phyloP scores from a whole-genome alignment of 306 rosid genomes.

The Amphicarpaea edgeworthii region DNA sequence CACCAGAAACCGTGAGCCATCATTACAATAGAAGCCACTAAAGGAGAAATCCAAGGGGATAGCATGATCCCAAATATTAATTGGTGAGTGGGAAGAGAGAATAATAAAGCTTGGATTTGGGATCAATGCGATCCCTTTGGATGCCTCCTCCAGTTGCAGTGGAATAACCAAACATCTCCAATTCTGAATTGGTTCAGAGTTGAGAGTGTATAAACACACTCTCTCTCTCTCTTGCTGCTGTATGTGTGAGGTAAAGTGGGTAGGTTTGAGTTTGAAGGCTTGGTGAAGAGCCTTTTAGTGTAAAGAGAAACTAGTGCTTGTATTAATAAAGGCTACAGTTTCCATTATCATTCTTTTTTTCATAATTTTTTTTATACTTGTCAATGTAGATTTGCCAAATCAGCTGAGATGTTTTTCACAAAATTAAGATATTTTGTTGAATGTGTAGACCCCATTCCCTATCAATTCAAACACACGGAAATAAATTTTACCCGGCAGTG shows the following conservation, averaged over 20 bases:
- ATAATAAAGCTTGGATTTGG: slow-evolving; percentile 21
- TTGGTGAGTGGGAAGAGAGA: background rate
- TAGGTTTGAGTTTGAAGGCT: slow-evolving; percentile 35
- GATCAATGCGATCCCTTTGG: slow-evolving; percentile 66
- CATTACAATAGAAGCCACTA: slow-evolving; percentile 41
- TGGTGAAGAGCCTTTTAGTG: slow-evolving; percentile 13
- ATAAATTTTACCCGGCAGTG: slow-evolving; percentile 33
- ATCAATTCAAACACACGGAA: slow-evolving; percentile 40
- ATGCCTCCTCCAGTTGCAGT: slow-evolving; percentile 54
- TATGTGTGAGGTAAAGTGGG: slow-evolving; percentile 38
- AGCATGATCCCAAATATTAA: slow-evolving; percentile 50
- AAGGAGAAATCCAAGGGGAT: slow-evolving; percentile 56
- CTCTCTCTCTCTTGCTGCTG: slow-evolving; percentile 5
- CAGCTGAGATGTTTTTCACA: background rate
- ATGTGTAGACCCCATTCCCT: slow-evolving; percentile 45
- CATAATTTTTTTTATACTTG: background rate
- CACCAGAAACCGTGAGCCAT: background rate
- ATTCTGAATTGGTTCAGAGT: slow-evolving; percentile 14
- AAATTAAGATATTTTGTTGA: slow-evolving; percentile 11
- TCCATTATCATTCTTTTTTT: background rate
- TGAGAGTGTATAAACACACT: background rate
- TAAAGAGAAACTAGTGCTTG: slow-evolving; percentile 35
- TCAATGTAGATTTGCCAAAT: background rate
- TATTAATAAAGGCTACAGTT: background rate
- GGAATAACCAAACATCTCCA: slow-evolving; percentile 26